Conservation (phyloP, 305 asterid species). For the Solanum hybrid region DNA sequence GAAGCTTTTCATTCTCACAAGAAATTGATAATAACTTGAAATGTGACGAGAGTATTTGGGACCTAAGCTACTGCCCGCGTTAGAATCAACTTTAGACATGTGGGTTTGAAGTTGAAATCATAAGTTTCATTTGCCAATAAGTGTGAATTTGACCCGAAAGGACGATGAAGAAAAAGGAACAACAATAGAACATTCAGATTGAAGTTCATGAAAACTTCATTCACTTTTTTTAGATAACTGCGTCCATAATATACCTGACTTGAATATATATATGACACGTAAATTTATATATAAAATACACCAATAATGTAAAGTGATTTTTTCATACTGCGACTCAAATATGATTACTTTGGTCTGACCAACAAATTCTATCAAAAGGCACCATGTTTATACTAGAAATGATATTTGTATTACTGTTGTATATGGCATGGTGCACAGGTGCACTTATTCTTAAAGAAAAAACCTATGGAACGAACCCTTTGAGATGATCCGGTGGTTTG, state of each 20-base stretch:
- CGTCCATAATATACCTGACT: not conserved
- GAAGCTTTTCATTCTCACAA: conserved; percentile 61
- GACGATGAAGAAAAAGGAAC: too few relatives aligned
- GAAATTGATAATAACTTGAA: conserved; percentile 1
- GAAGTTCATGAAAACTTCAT: too few relatives aligned
- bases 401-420: not conserved
- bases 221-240: not conserved
- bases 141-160: too few relatives aligned
- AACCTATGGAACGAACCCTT: not conserved
- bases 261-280: not conserved
- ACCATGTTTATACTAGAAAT: not conserved
- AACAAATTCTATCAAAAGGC: not conserved
- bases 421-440: not conserved
- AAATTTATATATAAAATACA: too few relatives aligned
- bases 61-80: not conserved
- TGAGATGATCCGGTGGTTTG: not conserved
- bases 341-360: not conserved
- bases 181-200: too few relatives aligned
- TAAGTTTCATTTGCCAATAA: too few relatives aligned
- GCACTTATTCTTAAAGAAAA: not conserved
- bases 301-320: not conserved
- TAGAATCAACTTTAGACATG: too few relatives aligned
- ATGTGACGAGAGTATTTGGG: not conserved
- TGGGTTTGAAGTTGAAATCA: too few relatives aligned
- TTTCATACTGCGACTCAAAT: too few relatives aligned